These are phyloP conservation scores for Macrocybe gigantea DNA, from an alignment of 768 basidiomycete species.

Conservation along the genomic window DNA sequence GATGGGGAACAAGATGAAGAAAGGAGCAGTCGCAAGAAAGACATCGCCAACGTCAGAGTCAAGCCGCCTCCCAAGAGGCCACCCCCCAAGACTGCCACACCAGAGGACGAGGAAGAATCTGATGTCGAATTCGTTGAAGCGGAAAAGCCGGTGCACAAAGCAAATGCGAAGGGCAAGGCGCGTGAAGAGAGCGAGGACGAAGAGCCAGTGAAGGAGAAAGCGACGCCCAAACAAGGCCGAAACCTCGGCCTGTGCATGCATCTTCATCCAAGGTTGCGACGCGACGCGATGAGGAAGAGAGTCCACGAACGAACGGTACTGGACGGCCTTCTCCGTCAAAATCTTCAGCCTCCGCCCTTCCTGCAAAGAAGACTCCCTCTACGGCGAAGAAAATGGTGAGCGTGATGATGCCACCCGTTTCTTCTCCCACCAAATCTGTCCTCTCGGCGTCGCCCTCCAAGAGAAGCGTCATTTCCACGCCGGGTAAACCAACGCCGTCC, in stretches of 20 bases:
- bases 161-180: not conserved
- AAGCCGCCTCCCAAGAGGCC: constrained; percentile 6
- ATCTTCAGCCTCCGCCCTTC: not conserved
- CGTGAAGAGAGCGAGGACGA: constrained; percentile 10
- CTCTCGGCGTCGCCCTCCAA: too few species aligned
- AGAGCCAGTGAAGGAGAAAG: constrained; percentile 6
- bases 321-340: not conserved
- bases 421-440: too few species aligned
- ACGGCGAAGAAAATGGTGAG: too few species aligned
- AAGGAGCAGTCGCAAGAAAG: constrained; percentile 1
- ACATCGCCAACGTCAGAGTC: not conserved
- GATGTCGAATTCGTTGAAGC: constrained; percentile 12
- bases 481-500: constrained; percentile 1
- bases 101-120: constrained; percentile 8
- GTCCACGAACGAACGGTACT: not conserved
- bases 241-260: not conserved
- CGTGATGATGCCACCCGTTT: too few species aligned
- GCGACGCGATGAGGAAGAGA: constrained; percentile 5
- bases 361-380: too few species aligned
- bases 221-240: constrained; percentile 6
- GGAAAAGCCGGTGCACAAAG: constrained; percentile 8
- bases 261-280: constrained; percentile 1
- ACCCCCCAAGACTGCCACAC: constrained; percentile 6
- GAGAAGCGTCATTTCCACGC: not conserved
- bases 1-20: constrained; percentile 5